A percentile compares a stretch with the other conserved stretches of the same genome.
Evolutionary conservation across 805 yeast genomes (phyloP).

Genomic region (Candida patagonica): DNA sequence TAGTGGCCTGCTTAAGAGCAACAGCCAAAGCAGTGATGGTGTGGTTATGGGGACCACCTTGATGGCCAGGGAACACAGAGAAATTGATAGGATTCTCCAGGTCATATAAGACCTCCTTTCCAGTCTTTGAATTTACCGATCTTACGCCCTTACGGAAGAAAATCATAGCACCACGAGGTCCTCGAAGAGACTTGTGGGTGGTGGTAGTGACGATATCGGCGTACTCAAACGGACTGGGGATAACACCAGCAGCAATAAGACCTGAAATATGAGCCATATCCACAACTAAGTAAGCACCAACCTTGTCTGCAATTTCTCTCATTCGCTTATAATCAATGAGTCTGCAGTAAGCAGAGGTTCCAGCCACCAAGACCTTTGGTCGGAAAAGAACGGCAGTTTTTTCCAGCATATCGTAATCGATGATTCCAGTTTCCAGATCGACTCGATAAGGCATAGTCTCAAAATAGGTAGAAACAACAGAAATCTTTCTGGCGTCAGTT

Average conservation of each 20-base stretch:
- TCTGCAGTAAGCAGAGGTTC: conserved; percentile 97
- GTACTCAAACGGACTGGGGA: conserved; percentile 92
- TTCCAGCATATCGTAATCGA: conserved; percentile 93
- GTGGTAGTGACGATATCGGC: conserved; percentile 98
- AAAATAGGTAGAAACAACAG: conserved; percentile 92
- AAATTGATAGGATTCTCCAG: conserved; percentile 93
- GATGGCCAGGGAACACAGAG: conserved; percentile 99
- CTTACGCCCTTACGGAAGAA: conserved; percentile 95
- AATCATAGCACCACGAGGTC: conserved; percentile 99
- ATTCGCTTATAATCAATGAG: conserved; percentile 93
- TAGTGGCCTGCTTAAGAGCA: conserved; percentile 87
- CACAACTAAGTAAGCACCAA: conserved; percentile 90
- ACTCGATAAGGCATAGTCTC: conserved; percentile 99
- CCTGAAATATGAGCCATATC: conserved; percentile 99
- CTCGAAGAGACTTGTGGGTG: conserved; percentile 96
- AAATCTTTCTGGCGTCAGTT: conserved; percentile 85
- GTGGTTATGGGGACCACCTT: conserved; percentile 99
- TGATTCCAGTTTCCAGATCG: conserved; percentile 81
- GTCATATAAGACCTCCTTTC: conserved; percentile 84
- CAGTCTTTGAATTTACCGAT: conserved; percentile 77
- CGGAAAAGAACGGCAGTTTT: conserved; percentile 84
- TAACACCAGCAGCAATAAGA: conserved; percentile 89
- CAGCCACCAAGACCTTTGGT: conserved; percentile 95
- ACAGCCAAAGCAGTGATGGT: conserved; percentile 96
- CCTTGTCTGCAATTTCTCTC: conserved; percentile 93